Evolutionary conservation across 2,329 filamentous ascomycete genomes (phyloP), one percentile per base, ranked within the genome.

Genomic region (Fusarium pininemorale): DNA sequence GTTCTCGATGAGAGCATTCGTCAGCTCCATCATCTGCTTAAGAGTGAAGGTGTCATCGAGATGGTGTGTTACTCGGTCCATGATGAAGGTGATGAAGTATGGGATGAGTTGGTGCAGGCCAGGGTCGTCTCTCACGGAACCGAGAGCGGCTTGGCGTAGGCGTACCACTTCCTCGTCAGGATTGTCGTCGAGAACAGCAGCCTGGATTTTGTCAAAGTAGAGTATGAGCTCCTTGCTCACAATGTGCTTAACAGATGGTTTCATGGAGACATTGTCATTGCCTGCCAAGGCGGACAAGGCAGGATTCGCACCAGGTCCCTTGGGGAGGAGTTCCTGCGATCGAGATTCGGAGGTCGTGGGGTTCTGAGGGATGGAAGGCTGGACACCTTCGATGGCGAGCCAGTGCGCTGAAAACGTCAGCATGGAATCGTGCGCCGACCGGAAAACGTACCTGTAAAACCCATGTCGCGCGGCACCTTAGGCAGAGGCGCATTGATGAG

Each of bases 331-430:
- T 78, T 98, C 95, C 80, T 95, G 93, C 58, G 93, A 91, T 69
- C 94, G 89, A 37, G 94, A 92, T 81, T 98, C 95, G 79, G 91
- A 91, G 11, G 93, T 91, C 4, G 95, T 96, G 12, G 96, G 96
- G 82, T 99, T 99, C 82, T 98, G 96, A 4, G 96, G 95, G 77
- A 98, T 98, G 2, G 95, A 94, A 5, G 96, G 96, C 81, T 99
- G 96, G 35, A 98, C 96, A 67, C 96, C 96, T 86, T 99, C 96
- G 55, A 99, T 94, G 28, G 96, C 95, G 70, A 98, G 91, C 96
- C 96, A 99, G 84, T 99, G 96, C 69, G 94, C 96, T 95, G 22
- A 64, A 44, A 28, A 20, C 60, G 77, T 78, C 39, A 76, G 64
- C 54, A 71, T 32, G n/a, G 22, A 35, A 22, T 24, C 32, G 5